Percentiles rank a stretch among this genome's conserved stretches.
phyloP scores from a whole-genome alignment of 257 asterid genomes.

The Gentiana straminea region DNA sequence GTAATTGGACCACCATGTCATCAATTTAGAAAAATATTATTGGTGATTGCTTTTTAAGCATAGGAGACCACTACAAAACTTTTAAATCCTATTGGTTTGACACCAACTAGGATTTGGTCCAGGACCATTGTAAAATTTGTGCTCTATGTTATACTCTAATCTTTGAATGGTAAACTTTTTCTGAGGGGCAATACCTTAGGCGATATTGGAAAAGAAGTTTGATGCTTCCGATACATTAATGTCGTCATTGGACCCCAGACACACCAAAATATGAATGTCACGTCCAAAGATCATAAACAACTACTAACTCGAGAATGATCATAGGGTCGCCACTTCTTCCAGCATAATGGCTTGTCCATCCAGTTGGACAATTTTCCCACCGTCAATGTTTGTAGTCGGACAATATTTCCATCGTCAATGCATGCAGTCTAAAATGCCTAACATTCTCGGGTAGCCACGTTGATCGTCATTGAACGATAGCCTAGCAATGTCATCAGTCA shows the following conservation, averaged over 20 bases:
- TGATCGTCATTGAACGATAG: neutral
- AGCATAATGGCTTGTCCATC: slow-evolving; percentile 8
- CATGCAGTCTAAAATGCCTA: slow-evolving; percentile 8
- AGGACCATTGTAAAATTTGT: neutral
- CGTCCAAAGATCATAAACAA: neutral
- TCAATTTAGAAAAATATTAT: too few relatives aligned
- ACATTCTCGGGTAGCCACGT: slow-evolving; percentile 1
- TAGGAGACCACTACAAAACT: too few relatives aligned
- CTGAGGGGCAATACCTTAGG: slow-evolving; percentile 1
- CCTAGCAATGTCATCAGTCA: neutral
- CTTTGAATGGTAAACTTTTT: neutral
- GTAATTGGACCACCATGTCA: too few relatives aligned
- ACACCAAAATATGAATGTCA: neutral
- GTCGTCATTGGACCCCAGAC: neutral
- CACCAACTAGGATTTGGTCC: too few relatives aligned
- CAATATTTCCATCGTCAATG: neutral
- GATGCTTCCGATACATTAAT: neutral
- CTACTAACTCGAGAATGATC: slow-evolving; percentile 7
- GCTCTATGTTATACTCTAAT: neutral
- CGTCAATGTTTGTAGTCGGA: neutral
- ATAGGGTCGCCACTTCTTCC: slow-evolving; percentile 2
- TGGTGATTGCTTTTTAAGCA: too few relatives aligned
- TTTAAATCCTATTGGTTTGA: too few relatives aligned
- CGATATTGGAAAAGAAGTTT: neutral
- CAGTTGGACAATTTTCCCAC: slow-evolving; percentile 4